Base-by-base conservation (phyloP, 1,284 basidiomycete genomes). In the Grifola frondosa region DNA sequence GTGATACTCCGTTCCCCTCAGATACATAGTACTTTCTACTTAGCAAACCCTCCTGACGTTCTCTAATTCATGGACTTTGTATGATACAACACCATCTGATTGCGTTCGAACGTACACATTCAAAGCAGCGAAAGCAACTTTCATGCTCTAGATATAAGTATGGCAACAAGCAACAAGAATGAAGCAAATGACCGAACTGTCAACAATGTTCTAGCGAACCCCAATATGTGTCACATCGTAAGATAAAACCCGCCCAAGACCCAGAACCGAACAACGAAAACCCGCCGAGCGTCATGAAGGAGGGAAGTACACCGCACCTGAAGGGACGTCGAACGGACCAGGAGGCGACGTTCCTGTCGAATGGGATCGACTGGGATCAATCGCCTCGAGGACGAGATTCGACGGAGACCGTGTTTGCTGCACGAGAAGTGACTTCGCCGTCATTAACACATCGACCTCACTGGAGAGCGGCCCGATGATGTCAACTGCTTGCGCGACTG, bases 401-500 rank as follows among this genome's bases (percentile, higher is more conserved):
- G 42, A 30, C 5, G 58, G 42, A 5, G 42, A 35, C 6, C 56
- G 62, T 13, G 60, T 58, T 43, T 68, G 64, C 38, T 74, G 79
- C 66, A 73, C 70, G 34, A 84, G 71, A 43, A 84, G 71, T 13
- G 77, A 78, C 47, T 77, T 81, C 19, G 81, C 81, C 3, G 80
- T 77, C 60, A 80, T 78, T 55, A 84, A 74, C 50, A 83, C 81
- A 55, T 84, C 79, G 28, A 84, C 80, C 52, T 82, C 81, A 44
- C 75, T 81, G 34, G 80, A 80, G 39, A 74, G 61, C 13, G 76
- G 74, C 12, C 80, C 80, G 34, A 78, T 75, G 57, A 78, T 73
- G 56, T 81, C 80, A 22, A 85, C 81, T 13, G 83, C 82, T 54
- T 80, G 75, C 13, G 81, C 82, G 34, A 85, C 83, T 7, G 81